These are phyloP conservation scores for Mycena latifolia DNA, from an alignment of 768 basidiomycete genomes.

Conservation along the genomic window DNA sequence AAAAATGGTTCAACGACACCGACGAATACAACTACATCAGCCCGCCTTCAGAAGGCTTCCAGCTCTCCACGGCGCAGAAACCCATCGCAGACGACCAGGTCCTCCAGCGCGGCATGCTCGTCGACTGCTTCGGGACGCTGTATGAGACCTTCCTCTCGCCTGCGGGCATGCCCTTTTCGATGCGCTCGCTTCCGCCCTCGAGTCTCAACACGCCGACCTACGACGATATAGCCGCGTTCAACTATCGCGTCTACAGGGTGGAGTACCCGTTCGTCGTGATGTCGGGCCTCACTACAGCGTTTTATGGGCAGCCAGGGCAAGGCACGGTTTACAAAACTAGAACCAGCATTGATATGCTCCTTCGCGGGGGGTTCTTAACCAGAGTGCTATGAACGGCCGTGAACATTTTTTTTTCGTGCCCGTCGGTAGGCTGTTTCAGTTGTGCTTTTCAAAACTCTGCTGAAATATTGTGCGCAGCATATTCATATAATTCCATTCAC, in stretches of 20 bases:
- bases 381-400: neutral
- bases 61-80: conserved; percentile 23
- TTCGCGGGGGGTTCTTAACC: conserved; percentile 13
- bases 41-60: conserved; percentile 25
- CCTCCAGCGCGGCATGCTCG: conserved; percentile 16
- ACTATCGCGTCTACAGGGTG: conserved; percentile 32
- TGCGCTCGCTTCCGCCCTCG: conserved; percentile 27
- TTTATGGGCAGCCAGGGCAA: conserved; percentile 33
- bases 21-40: neutral
- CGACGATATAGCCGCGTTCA: conserved; percentile 7
- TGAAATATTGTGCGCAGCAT: no score
- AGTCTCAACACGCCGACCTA: conserved; percentile 22
- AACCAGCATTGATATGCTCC: conserved; percentile 5
- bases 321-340: conserved; percentile 26
- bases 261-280: conserved; percentile 21
- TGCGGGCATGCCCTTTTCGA: conserved; percentile 25
- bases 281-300: conserved; percentile 25
- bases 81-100: conserved; percentile 25
- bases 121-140: conserved; percentile 25
- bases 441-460: no score
- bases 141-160: conserved; percentile 15
- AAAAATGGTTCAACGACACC: conserved; percentile 24
- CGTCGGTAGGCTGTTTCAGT: no score
- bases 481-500: no score
- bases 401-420: no score